Percentiles rank a stretch among this genome's conserved stretches.
These are phyloP conservation scores for Prototheca stagnorum DNA, from an alignment of 163 green algal genomes.

Conservation along the genomic window DNA sequence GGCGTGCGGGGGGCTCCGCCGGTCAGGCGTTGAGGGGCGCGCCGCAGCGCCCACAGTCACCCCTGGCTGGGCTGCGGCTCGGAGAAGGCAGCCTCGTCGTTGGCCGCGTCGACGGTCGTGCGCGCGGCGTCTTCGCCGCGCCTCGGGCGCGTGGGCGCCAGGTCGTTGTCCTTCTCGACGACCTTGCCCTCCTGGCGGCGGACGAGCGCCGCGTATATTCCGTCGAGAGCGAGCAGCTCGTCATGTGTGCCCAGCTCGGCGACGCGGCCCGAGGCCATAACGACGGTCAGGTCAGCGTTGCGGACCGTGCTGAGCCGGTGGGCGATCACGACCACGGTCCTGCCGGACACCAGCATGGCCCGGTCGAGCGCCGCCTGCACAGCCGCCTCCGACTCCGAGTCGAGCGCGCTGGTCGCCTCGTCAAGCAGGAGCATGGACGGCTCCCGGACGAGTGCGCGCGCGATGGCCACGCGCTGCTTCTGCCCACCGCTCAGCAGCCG, in stretches of 20 bases:
- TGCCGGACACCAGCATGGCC: constrained; percentile 32
- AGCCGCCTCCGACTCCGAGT: constrained; percentile 47
- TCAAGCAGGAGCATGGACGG: constrained; percentile 60
- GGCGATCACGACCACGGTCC: constrained; percentile 71
- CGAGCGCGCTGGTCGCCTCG: constrained; percentile 58
- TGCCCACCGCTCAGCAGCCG: constrained; percentile 75
- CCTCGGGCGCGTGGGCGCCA: constrained; percentile 2
- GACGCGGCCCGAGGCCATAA: constrained; percentile 60
- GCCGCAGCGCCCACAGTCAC: too few relatives aligned
- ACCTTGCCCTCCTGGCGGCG: constrained; percentile 22
- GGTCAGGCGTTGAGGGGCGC: too few relatives aligned
- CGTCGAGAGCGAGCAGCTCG: constrained; percentile 30
- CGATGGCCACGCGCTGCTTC: constrained; percentile 82
- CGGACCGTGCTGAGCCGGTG: constrained; percentile 70
- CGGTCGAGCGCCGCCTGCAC: constrained; percentile 52
- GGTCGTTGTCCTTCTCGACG: constrained; percentile 8
- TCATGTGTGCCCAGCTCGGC: constrained; percentile 51
- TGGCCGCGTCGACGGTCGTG: neutral
- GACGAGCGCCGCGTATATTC: constrained; percentile 54
- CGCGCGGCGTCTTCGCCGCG: neutral
- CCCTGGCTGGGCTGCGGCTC: too few relatives aligned
- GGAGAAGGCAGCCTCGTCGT: neutral
- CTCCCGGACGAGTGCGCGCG: constrained; percentile 63
- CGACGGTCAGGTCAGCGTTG: constrained; percentile 55
- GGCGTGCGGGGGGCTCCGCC: too few relatives aligned